A percentile compares a stretch with the other conserved stretches of the same genome.
Conservation (phyloP, 2,329 filamentous ascomycete genomes). For the Fusarium buharicum region DNA sequence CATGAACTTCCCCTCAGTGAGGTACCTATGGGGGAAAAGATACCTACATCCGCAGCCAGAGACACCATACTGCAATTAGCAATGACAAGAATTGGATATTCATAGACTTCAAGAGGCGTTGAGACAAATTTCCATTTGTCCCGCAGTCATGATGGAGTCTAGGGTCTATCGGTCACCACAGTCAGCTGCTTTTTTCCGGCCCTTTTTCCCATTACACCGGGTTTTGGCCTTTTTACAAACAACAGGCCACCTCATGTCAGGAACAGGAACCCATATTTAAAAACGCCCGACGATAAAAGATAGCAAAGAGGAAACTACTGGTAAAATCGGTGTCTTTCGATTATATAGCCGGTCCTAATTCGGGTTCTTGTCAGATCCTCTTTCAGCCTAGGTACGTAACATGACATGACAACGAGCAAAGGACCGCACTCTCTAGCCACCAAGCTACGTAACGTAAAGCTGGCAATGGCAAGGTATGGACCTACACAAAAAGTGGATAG, state of each 20-base stretch:
- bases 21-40: slow-evolving; percentile 38
- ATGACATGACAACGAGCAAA: slow-evolving; percentile 33
- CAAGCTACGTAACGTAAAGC: not conserved
- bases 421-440: no score
- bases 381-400: slow-evolving; percentile 7
- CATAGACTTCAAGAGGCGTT: slow-evolving; percentile 16
- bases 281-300: slow-evolving; percentile 20
- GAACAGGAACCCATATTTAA: slow-evolving; percentile 30
- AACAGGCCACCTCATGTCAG: slow-evolving; percentile 26
- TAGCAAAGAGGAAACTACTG: slow-evolving; percentile 21
- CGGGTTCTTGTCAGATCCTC: slow-evolving; percentile 29
- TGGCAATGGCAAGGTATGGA: not conserved
- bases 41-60: slow-evolving; percentile 42
- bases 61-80: slow-evolving; percentile 11
- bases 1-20: slow-evolving; percentile 40
- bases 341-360: slow-evolving; percentile 27
- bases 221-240: slow-evolving; percentile 16
- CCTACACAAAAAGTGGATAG: slow-evolving; percentile 13
- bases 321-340: slow-evolving; percentile 29
- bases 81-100: not conserved
- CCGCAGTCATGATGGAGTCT: slow-evolving; percentile 17
- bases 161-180: slow-evolving; percentile 7
- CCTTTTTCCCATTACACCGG: slow-evolving; percentile 38
- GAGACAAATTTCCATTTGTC: slow-evolving; percentile 1
- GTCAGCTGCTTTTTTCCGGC: slow-evolving; percentile 41